Conservation (phyloP, 495 filamentous ascomycete genomes). For the Penicillium riverlandense region DNA sequence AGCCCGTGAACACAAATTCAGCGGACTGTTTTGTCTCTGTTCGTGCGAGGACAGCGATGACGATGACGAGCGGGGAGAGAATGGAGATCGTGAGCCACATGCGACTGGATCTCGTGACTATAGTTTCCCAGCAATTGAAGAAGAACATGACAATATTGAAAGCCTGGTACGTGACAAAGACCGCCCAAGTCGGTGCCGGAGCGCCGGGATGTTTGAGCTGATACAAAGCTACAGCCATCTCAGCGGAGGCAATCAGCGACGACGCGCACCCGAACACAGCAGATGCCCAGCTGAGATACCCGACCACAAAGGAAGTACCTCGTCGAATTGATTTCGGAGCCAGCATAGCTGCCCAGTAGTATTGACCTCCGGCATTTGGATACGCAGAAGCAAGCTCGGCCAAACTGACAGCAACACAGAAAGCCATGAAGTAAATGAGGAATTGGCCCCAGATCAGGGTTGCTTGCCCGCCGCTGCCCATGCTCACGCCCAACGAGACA, state of each 20-base stretch:
- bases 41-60: conserved; percentile 48
- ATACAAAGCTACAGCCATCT: conserved; percentile 49
- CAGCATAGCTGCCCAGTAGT: conserved; percentile 55
- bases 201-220: conserved; percentile 51
- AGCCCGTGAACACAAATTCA: conserved; percentile 54
- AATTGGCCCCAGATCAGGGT: no score
- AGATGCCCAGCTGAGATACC: conserved; percentile 52
- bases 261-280: conserved; percentile 52
- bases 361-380: conserved; percentile 58
- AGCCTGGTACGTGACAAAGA: conserved; percentile 43
- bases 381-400: conserved; percentile 50
- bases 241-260: conserved; percentile 47
- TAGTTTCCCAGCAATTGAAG: conserved; percentile 53
- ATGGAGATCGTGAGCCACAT: conserved; percentile 46
- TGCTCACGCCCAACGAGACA: no score
- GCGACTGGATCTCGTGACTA: conserved; percentile 42
- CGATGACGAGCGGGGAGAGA: conserved; percentile 45
- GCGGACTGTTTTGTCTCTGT: conserved; percentile 47
- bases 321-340: conserved; percentile 46
- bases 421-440: no score
- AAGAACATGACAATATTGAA: conserved; percentile 50
- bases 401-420: no score
- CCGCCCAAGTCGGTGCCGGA: conserved; percentile 48
- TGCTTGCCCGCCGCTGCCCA: no score
- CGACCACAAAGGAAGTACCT: conserved; percentile 49